Conservation (phyloP, 768 basidiomycete genomes). For the Paxillus involutus region DNA sequence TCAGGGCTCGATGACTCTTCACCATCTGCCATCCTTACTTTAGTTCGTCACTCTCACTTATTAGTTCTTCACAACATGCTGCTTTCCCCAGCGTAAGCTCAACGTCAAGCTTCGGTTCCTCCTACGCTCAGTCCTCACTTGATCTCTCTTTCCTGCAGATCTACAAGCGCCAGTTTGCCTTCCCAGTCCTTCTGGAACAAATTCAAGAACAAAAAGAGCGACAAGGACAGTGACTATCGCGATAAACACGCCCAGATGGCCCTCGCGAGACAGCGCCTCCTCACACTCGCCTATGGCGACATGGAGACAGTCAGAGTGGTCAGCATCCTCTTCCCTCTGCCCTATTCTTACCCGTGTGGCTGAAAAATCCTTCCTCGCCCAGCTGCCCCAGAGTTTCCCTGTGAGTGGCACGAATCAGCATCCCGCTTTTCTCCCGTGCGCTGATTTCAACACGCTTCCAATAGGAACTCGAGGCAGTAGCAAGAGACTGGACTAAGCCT, state of each 20-base stretch:
- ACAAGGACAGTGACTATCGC: slow-evolving; percentile 64
- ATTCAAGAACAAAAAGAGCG: slow-evolving; percentile 61
- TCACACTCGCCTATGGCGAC: slow-evolving; percentile 80
- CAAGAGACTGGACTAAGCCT: slow-evolving; percentile 84
- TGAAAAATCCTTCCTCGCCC: not conserved
- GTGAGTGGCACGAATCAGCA: slow-evolving; percentile 40
- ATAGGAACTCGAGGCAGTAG: slow-evolving; percentile 79
- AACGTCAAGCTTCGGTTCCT: slow-evolving; percentile 23
- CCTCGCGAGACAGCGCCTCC: slow-evolving; percentile 68
- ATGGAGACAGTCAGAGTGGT: slow-evolving; percentile 85
- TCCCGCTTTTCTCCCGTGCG: not conserved
- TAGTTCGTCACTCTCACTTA: slow-evolving; percentile 17
- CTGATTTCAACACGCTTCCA: slow-evolving; percentile 7
- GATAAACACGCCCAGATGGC: slow-evolving; percentile 61
- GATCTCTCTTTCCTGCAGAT: slow-evolving; percentile 48
- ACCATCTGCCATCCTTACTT: slow-evolving; percentile 22
- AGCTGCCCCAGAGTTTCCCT: slow-evolving; percentile 69
- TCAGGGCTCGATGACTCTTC: slow-evolving; percentile 28
- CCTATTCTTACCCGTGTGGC: not conserved
- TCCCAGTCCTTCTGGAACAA: slow-evolving; percentile 56
- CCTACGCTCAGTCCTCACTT: slow-evolving; percentile 25
- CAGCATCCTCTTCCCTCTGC: slow-evolving; percentile 11
- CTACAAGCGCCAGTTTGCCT: slow-evolving; percentile 61
- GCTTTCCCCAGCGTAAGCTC: slow-evolving; percentile 74
- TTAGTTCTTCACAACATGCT: slow-evolving; percentile 52